Conservation (phyloP, 768 basidiomycete genomes). For the Psilocybe azurescens region DNA sequence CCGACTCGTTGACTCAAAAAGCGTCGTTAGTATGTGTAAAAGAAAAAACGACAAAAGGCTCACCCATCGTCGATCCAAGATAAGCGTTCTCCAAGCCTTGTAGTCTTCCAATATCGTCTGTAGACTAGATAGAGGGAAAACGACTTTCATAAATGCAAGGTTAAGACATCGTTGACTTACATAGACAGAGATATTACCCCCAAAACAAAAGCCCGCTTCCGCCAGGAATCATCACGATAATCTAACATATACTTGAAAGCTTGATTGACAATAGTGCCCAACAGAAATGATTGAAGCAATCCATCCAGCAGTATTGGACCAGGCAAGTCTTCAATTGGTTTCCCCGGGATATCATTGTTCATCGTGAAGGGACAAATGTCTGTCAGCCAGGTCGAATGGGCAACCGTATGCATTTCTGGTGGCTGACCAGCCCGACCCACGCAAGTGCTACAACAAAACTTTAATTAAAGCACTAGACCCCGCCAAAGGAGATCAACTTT, state of each 20-base stretch:
- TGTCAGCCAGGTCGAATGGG: background rate
- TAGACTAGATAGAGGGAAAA: constrained; percentile 25
- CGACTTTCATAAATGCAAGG: background rate
- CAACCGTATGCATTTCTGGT: background rate
- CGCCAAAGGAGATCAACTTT: background rate
- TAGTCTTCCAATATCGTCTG: constrained; percentile 47
- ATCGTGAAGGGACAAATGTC: constrained; percentile 3
- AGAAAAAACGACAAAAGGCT: constrained; percentile 11
- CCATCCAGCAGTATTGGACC: constrained; percentile 50
- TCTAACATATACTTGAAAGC: constrained; percentile 45
- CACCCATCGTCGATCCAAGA: constrained; percentile 40
- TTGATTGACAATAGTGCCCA: constrained; percentile 47
- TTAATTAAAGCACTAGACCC: background rate
- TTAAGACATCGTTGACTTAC: constrained; percentile 29
- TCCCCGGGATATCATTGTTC: constrained; percentile 32
- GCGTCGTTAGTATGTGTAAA: background rate
- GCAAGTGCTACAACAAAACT: background rate
- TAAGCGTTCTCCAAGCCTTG: constrained; percentile 44
- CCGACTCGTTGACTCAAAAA: constrained; percentile 32
- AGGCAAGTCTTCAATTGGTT: constrained; percentile 33
- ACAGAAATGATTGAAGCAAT: constrained; percentile 52
- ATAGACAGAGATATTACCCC: constrained; percentile 44
- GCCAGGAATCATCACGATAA: constrained; percentile 48
- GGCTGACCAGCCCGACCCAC: background rate
- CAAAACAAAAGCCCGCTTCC: constrained; percentile 46